Evolutionary conservation across 495 filamentous ascomycete genomes (phyloP), one percentile per base, ranked within the genome.

Genomic region (Glutinoglossum americanum): DNA sequence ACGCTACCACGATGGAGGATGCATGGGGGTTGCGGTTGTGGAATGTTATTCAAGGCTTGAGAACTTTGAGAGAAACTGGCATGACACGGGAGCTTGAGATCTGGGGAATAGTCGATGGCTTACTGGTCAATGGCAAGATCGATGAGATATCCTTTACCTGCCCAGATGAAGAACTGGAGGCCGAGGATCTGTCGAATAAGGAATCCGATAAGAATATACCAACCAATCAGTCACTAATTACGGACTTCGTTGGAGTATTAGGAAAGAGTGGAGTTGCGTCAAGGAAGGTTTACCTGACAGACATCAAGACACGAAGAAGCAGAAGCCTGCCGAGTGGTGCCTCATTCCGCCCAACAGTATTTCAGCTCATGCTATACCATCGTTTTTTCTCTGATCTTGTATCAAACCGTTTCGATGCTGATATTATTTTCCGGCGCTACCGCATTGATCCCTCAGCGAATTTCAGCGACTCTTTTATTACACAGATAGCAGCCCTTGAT

Each of bases 321-420:
- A 25, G 11, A 13, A 35, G 72, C 44, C 60, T 86, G 0, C 89
- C 90, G 0, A 72, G 74, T 23, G 80, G 76, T 28, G 71, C 80
- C 1, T 77, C 81, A n/a, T 78, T 88, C 21, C 81, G 84, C 11
- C 84, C 81, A 0, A 86, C 92, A 0, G 72, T 80, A 55, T 80
- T 95, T 55, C 92, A 98, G 67, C 72, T 98, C 8, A 89, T 93
- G 70, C 71, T 96, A 1, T 98, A 98, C 64, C 88, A 88, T 62
- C 81, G 81, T n/a, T 80, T 97, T 54, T 75, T 98, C 30, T 80
- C 81, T 41, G 71, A 79, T 3, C 74, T 97, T 60, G 79, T 81
- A n/a, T 74, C 77, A 1, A 82, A 78, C 59, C 71, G 74, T n/a
- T 75, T 95, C 0, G 77, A 85, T 57, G 81, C 87, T 39, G 64